Base-by-base conservation (phyloP, 495 filamentous ascomycete genomes). In the Pseudotulostoma volvatum region DNA sequence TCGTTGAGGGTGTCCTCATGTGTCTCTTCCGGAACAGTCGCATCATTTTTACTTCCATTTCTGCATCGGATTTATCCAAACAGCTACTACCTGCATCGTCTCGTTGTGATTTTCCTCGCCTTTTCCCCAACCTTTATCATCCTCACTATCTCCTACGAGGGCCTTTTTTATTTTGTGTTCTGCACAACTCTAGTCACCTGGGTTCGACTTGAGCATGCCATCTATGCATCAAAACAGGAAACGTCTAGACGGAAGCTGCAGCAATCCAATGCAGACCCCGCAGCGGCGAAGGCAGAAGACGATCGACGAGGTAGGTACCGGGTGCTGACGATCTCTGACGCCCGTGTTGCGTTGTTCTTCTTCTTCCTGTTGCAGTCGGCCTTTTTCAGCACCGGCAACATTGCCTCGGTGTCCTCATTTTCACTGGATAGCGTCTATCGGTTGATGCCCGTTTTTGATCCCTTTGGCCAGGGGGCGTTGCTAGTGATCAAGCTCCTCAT, bases 311-410 rank as follows among this genome's bases (percentile, higher is more conserved):
- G 57, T 47, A 49, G 42, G 32, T 86, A 81, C 63, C 82, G 87
- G 18, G 56, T 77, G 1, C 68, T 96, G 18, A 77, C 70, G 17
- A 70, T 96, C 23, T 68, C 79, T 21, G 88, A 96, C 57, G 74
- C 77, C 18, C 83, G 92, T 31, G 77, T 90, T 21, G 77, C 85
- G 7, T 68, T 96, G 14, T 95, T 95, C 70, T 95, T 95, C 71
- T 77, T 96, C 50, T 84, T 81, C 50, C 71, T 99, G 9, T 70
- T 99, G 11, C 88, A 96, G 57, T 81, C 86, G 16, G 92, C 81
- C 25, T 99, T 99, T 66, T 99, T 99, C 70, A 79, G 79, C 60
- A 94, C 87, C 1, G 92, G 92, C 44, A 99, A 99, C 60, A 76
- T 99, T 36, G 90, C 92, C 3, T 94, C 86, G 3, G 59, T 99